A percentile compares a stretch with the other conserved stretches of the same genome.
Conservation (phyloP, 208 protist species). For the Tritrichomonas musculus region DNA sequence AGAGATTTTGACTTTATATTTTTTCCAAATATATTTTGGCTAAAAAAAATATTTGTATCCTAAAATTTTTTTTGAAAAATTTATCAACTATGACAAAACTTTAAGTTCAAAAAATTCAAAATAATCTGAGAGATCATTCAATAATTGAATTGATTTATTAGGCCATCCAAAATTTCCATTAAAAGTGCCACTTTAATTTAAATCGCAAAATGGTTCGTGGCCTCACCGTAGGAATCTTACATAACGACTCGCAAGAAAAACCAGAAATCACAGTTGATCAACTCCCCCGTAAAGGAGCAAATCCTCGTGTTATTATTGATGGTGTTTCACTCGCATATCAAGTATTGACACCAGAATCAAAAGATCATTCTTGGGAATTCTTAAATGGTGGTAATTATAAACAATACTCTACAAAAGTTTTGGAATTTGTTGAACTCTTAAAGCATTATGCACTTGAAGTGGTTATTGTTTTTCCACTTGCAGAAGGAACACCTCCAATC, state of each 20-base stretch:
- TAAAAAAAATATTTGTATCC: too few species aligned
- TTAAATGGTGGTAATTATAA: conserved; percentile 21
- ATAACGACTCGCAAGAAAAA: neutral
- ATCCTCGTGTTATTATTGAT: neutral
- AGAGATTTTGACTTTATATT: too few species aligned
- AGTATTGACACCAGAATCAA: neutral
- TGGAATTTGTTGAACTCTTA: neutral
- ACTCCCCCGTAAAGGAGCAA: neutral
- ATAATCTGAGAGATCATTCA: too few species aligned
- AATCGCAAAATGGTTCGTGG: conserved; percentile 26
- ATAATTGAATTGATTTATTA: too few species aligned
- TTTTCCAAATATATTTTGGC: too few species aligned
- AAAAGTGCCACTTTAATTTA: neutral
- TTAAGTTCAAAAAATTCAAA: too few species aligned
- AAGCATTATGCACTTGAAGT: neutral
- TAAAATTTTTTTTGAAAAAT: too few species aligned
- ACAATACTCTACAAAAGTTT: neutral
- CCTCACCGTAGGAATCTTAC: neutral
- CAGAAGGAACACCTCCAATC: neutral
- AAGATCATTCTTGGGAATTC: neutral
- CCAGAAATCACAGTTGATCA: neutral
- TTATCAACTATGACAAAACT: too few species aligned
- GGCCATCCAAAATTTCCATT: too few species aligned
- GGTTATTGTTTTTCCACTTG: neutral
- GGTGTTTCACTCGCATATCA: neutral